These are phyloP conservation scores for Elsinoe batatas DNA, from an alignment of 2,329 filamentous ascomycete genomes.

Conservation along the genomic window DNA sequence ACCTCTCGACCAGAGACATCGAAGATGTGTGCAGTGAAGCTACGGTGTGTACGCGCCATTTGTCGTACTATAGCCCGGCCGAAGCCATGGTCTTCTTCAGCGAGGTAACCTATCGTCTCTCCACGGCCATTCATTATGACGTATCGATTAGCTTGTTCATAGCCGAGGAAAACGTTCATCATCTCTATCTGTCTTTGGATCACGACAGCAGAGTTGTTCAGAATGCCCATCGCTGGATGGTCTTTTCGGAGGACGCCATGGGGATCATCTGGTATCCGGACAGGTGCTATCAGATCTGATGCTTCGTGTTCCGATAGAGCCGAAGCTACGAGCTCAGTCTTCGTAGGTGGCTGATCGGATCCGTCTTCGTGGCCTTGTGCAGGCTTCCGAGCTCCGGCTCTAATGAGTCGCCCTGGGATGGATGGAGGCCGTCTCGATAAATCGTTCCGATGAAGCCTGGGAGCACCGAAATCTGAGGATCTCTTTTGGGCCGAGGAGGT, in stretches of 20 bases:
- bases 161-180: conserved; percentile 57
- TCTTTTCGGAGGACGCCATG: conserved; percentile 47
- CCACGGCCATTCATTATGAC: conserved; percentile 55
- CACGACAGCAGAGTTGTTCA: conserved; percentile 52
- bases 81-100: conserved; percentile 52
- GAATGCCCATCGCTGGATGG: conserved; percentile 48
- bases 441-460: not conserved
- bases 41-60: conserved; percentile 51
- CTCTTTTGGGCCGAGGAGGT: not conserved
- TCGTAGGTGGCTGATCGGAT: conserved; percentile 17
- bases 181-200: conserved; percentile 55
- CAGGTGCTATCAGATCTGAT: conserved; percentile 45
- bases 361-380: conserved; percentile 9
- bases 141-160: conserved; percentile 58
- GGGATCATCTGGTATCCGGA: conserved; percentile 52
- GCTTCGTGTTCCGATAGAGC: conserved; percentile 39
- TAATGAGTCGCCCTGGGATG: not conserved
- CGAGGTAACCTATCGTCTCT: conserved; percentile 54
- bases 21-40: conserved; percentile 57
- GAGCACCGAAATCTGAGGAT: not conserved
- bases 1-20: conserved; percentile 52
- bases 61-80: conserved; percentile 48
- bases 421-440: not conserved
- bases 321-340: conserved; percentile 34
- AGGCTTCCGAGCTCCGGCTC: not conserved